Base-by-base conservation (phyloP, 495 filamentous ascomycete species). In the Penicillium parvum region DNA sequence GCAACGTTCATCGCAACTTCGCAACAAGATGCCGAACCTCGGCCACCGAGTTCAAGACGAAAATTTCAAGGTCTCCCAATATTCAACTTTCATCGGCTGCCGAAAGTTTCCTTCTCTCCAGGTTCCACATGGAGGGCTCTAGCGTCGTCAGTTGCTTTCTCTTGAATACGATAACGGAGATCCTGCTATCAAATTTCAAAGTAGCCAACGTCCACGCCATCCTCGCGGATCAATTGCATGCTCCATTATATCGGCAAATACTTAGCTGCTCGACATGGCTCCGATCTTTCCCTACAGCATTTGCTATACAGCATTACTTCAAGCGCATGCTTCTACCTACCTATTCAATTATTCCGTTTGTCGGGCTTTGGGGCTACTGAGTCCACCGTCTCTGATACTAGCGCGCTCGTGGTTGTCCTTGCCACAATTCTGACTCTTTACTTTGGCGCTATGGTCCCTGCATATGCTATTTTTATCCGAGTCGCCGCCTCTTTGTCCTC, bases 1-100 rank as follows among this genome's bases (percentile, higher is more conserved):
- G 37, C 37, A 36, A 40, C 25, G 23, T 15, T 37, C 5, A 25
- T 5, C 16, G 37, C 37, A 9, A 47, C 37, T 16, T 14, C n/a
- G 12, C 37, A 18, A 12, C 34, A 33, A 6, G 9, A 25, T n/a
- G n/a, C 16, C 3, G 3, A 5, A 12, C n/a, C 4, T 9, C 29
- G n/a, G 25, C 6, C 32, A 30, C 7, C 3, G 2, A 3, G 37
- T 2, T 17, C 37, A 18, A 22, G 23, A 32, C 23, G n/a, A 7
- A 19, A 23, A 14, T 22, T 47, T 37, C 45, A 32, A 23, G 45
- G 45, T n/a, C 19, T 47, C n/a, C 6, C 45, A 17, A 41, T 47
- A 22, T 40, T 17, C 7, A 22, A 41, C 3, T 7, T 32, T n/a
- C 45, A 47, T 37, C 45, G 30, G 22, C 22, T 41, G 12, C 2